phyloP scores from a whole-genome alignment of 257 asterid species.

The Ligustrum vulgare region DNA sequence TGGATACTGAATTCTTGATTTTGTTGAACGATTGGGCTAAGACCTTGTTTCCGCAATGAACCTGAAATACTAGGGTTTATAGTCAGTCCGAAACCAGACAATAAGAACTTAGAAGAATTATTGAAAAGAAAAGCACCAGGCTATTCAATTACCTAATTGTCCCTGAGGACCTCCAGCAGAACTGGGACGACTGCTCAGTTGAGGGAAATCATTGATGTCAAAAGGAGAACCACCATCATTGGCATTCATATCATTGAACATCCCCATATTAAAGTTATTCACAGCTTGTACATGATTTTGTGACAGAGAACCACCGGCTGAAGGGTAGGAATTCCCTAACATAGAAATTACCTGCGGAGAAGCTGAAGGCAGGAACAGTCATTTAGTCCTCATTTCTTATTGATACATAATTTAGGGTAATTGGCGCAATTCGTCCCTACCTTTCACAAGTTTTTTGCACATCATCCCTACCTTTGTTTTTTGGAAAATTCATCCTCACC shows the following conservation, averaged over 20 bases:
- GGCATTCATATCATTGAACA: conserved; percentile 80
- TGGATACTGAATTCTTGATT: conserved; percentile 99
- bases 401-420: neutral
- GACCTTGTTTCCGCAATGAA: conserved; percentile 89
- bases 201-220: conserved; percentile 97
- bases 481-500: too few species aligned
- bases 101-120: conserved; percentile 19
- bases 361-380: conserved; percentile 62
- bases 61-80: conserved; percentile 50
- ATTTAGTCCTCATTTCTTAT: conserved; percentile 22
- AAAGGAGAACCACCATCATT: conserved; percentile 80
- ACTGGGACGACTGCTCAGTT: conserved; percentile 86
- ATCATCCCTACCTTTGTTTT: too few species aligned
- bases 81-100: conserved; percentile 26
- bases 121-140: conserved; percentile 18
- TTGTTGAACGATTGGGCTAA: conserved; percentile 84
- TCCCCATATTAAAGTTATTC: conserved; percentile 71
- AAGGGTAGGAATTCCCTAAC: conserved; percentile 77
- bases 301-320: conserved; percentile 81
- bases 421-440: too few species aligned
- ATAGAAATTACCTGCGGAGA: conserved; percentile 95
- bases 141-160: conserved; percentile 62
- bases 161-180: conserved; percentile 99
- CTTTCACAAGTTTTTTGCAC: too few species aligned
- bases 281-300: conserved; percentile 81